A percentile compares a stretch with the other conserved stretches of the same genome.
Conservation (phyloP, 768 basidiomycete species). For the Leccinum pellstonianum region DNA sequence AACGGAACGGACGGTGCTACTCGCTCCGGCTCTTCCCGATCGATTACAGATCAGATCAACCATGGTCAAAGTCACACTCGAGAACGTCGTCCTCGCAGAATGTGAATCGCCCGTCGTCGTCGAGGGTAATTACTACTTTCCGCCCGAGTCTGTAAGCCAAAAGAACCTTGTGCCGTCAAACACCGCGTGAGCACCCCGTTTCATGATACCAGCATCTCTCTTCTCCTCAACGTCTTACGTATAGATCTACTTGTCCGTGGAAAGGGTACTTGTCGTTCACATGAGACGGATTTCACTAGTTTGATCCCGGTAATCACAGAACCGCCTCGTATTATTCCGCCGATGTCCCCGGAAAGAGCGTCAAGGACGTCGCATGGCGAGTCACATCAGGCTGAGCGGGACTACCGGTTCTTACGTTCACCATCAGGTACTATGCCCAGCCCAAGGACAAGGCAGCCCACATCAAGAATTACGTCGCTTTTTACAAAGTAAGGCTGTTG, state of each 20-base stretch:
- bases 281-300: not conserved
- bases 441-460: slow-evolving; percentile 54
- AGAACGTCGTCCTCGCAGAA: slow-evolving; percentile 57
- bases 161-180: slow-evolving; percentile 48
- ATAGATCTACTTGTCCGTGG: slow-evolving; percentile 61
- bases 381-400: slow-evolving; percentile 13
- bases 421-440: slow-evolving; percentile 63
- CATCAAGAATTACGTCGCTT: slow-evolving; percentile 69
- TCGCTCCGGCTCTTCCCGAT: slow-evolving; percentile 23
- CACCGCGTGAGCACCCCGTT: slow-evolving; percentile 43
- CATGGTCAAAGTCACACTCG: slow-evolving; percentile 51
- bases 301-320: slow-evolving; percentile 32
- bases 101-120: slow-evolving; percentile 53
- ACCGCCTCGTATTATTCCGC: slow-evolving; percentile 67
- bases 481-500: slow-evolving; percentile 60
- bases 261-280: slow-evolving; percentile 51
- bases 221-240: slow-evolving; percentile 1
- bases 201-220: not conserved
- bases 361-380: slow-evolving; percentile 68
- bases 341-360: slow-evolving; percentile 43
- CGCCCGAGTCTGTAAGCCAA: slow-evolving; percentile 50
- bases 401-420: not conserved
- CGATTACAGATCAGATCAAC: slow-evolving; percentile 5
- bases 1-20: too few species aligned
- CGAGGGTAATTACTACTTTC: slow-evolving; percentile 76